These are phyloP conservation scores for Globisporangium polare DNA, from an alignment of 352 stramenopile genomes.

Conservation along the genomic window DNA sequence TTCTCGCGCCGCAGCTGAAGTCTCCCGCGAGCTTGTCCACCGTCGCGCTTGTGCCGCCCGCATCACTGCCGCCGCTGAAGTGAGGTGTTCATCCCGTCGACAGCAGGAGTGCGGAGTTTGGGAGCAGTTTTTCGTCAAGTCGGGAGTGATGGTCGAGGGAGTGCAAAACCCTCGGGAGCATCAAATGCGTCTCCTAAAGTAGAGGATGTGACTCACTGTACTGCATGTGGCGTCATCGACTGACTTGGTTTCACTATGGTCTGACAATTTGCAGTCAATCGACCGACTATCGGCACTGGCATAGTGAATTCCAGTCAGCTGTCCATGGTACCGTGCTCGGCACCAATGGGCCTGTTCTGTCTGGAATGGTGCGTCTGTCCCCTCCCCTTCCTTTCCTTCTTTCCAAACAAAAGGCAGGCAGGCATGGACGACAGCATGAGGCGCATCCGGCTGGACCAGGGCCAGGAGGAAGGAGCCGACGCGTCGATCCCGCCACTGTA, in stretches of 20 bases:
- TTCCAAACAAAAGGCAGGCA: conserved; percentile 5
- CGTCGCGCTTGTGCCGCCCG: background rate
- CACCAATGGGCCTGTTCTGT: too few relatives aligned
- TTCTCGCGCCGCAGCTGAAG: background rate
- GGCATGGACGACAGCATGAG: conserved; percentile 12
- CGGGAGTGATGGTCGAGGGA: background rate
- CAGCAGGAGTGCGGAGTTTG: background rate
- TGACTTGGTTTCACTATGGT: too few relatives aligned
- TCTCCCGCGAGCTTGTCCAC: background rate
- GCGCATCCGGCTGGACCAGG: conserved; percentile 13
- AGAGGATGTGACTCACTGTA: conserved; percentile 1
- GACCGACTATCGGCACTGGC: too few relatives aligned
- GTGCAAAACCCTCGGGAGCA: background rate
- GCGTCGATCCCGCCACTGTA: conserved; percentile 6
- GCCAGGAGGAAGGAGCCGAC: conserved; percentile 6
- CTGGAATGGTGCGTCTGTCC: background rate
- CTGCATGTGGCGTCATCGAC: background rate
- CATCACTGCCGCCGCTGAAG: background rate
- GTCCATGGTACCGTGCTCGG: too few relatives aligned
- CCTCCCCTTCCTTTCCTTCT: conserved; percentile 3
- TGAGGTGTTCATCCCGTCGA: background rate
- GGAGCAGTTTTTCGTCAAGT: background rate
- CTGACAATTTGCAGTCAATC: too few relatives aligned
- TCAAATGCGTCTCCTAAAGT: background rate
- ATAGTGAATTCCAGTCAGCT: too few relatives aligned